phyloP scores from a whole-genome alignment of 176 grass and related monocot genomes.

The Bolboschoenus planiculmis region DNA sequence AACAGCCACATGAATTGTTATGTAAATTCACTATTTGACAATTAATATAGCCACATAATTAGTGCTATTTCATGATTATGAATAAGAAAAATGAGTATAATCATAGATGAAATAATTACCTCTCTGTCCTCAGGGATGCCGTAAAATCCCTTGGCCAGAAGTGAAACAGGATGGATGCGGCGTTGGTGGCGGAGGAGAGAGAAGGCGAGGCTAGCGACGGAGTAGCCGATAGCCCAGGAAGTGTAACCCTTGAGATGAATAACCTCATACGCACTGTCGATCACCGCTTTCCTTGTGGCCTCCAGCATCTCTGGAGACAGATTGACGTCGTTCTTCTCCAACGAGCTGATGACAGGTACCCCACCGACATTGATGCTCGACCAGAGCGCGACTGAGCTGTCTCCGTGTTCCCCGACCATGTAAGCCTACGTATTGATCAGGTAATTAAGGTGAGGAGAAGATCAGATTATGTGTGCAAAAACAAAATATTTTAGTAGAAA shows the following conservation, averaged over 20 bases:
- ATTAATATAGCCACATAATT: not conserved
- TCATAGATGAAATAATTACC: constrained; percentile 7
- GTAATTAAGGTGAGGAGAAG: not conserved
- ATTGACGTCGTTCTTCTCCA: constrained; percentile 34
- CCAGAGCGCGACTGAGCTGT: constrained; percentile 85
- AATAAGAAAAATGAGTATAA: not conserved
- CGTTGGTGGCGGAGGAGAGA: constrained; percentile 72
- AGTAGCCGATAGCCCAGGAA: constrained; percentile 91
- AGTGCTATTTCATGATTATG: not conserved
- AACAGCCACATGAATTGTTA: not conserved
- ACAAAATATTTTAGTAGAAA: not conserved
- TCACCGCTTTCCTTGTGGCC: constrained; percentile 46
- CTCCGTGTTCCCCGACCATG: constrained; percentile 78
- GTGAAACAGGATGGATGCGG: constrained; percentile 69
- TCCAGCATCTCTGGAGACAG: constrained; percentile 39
- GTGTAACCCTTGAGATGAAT: constrained; percentile 69
- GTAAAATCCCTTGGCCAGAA: constrained; percentile 56
- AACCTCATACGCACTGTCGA: constrained; percentile 69
- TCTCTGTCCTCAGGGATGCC: constrained; percentile 43
- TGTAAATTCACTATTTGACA: not conserved
- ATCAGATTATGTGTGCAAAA: not conserved
- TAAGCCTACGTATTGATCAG: constrained; percentile 56
- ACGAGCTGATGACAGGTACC: constrained; percentile 50
- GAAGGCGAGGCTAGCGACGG: constrained; percentile 45
- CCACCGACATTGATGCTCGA: constrained; percentile 59